Evolutionary conservation across 495 filamentous ascomycete genomes (phyloP).

Genomic region (Penicillium daleae): DNA sequence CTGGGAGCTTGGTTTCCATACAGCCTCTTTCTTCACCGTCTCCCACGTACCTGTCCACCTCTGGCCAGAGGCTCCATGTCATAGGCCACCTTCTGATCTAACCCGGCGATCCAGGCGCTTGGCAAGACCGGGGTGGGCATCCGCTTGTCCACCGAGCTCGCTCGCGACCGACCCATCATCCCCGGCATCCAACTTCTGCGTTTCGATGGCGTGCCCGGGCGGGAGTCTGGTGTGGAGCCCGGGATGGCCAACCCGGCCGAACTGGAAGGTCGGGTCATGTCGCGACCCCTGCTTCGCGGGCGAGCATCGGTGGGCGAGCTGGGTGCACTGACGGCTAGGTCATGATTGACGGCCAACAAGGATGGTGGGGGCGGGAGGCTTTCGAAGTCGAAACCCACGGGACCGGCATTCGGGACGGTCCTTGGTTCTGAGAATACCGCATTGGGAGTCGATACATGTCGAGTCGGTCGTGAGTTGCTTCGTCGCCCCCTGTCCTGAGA

Average conservation of each 20-base stretch:
- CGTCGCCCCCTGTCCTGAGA: slow-evolving; percentile 32
- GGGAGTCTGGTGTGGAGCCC: slow-evolving; percentile 41
- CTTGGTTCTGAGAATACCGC: slow-evolving; percentile 35
- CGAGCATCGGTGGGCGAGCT: slow-evolving; percentile 39
- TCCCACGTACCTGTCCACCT: slow-evolving; percentile 59
- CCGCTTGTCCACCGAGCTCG: slow-evolving; percentile 41
- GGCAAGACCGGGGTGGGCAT: slow-evolving; percentile 25
- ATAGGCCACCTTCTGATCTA: slow-evolving; percentile 62
- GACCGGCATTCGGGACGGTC: slow-evolving; percentile 31
- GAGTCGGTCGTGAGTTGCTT: slow-evolving; percentile 44
- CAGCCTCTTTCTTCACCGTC: neutral
- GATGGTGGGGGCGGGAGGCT: slow-evolving; percentile 48
- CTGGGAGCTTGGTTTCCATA: neutral
- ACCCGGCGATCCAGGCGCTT: slow-evolving; percentile 66
- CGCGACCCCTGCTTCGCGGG: slow-evolving; percentile 47
- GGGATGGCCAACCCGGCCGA: slow-evolving; percentile 44
- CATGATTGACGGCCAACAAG: slow-evolving; percentile 46
- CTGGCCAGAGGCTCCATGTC: slow-evolving; percentile 58
- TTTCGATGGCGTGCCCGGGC: slow-evolving; percentile 47
- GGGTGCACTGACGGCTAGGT: slow-evolving; percentile 41
- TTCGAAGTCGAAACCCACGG: slow-evolving; percentile 40
- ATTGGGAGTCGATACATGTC: slow-evolving; percentile 43
- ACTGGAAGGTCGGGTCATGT: slow-evolving; percentile 42
- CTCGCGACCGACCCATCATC: slow-evolving; percentile 49
- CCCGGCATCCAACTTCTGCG: slow-evolving; percentile 61